A percentile compares a stretch with the other conserved stretches of the same genome.
Evolutionary conservation across 2,329 filamentous ascomycete genomes (phyloP).

Genomic region (Pyricularia sp.): DNA sequence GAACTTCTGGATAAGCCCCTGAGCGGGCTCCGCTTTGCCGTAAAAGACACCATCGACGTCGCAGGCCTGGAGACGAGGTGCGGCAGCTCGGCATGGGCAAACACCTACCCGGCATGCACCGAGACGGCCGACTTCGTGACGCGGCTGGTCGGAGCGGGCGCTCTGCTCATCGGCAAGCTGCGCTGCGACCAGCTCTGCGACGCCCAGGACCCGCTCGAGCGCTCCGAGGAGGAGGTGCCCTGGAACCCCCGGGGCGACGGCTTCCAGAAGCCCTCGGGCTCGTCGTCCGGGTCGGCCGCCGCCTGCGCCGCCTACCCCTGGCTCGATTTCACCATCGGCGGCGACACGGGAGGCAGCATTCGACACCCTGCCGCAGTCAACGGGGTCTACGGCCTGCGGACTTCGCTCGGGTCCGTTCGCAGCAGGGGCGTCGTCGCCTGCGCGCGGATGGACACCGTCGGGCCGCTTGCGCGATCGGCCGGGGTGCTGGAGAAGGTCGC

Average conservation of each 20-base stretch:
- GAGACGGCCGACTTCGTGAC: conserved; percentile 32
- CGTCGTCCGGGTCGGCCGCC: conserved; percentile 30
- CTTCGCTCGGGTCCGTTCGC: neutral
- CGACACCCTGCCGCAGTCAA: conserved; percentile 14
- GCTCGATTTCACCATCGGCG: conserved; percentile 33
- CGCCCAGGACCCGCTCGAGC: conserved; percentile 32
- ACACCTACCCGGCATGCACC: neutral
- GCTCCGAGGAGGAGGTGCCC: conserved; percentile 29
- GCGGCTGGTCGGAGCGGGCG: conserved; percentile 40
- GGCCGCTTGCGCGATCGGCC: neutral
- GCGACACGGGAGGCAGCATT: conserved; percentile 22
- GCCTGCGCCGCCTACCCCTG: conserved; percentile 31
- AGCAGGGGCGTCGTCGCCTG: neutral
- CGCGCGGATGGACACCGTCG: neutral
- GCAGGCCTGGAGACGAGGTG: neutral
- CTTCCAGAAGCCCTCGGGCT: conserved; percentile 35
- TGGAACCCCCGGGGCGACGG: conserved; percentile 38
- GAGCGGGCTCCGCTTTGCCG: conserved; percentile 7
- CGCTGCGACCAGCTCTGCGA: conserved; percentile 30
- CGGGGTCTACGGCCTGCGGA: conserved; percentile 27
- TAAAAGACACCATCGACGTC: conserved; percentile 7
- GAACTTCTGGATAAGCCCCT: neutral
- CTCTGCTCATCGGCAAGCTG: conserved; percentile 45
- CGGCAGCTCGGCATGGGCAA: neutral
- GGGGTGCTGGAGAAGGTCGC: neutral